Conservation (phyloP, 495 filamentous ascomycete species). For the Sordaria brevicollis region DNA sequence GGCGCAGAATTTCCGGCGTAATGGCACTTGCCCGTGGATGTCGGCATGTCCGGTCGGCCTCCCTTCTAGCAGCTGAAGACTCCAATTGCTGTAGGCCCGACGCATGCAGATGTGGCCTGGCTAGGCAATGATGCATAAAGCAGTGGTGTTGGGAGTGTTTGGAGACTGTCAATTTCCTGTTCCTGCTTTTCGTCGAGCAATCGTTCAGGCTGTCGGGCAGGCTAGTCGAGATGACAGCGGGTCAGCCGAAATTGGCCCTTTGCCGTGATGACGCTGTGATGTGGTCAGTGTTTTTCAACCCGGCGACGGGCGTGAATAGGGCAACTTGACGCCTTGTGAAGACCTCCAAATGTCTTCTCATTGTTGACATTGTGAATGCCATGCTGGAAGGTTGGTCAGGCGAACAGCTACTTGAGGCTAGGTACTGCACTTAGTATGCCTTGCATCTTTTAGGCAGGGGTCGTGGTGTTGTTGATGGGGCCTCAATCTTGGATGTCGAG, state of each 20-base stretch:
- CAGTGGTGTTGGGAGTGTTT: not conserved
- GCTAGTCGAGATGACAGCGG: not conserved
- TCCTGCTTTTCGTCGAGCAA: not conserved
- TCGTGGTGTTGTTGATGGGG: not conserved
- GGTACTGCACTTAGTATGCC: not conserved
- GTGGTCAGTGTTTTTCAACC: not conserved
- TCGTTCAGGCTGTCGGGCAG: not conserved
- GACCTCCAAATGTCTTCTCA: not conserved
- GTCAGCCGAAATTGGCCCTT: not conserved
- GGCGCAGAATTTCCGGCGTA: not conserved
- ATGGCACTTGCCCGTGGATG: not conserved
- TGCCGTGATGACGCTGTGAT: not conserved
- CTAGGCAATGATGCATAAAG: not conserved
- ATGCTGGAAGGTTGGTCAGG: not conserved
- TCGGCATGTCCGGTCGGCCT: not conserved
- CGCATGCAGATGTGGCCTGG: not conserved
- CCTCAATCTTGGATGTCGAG: not conserved
- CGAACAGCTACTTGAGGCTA: not conserved
- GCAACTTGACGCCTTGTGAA: not conserved
- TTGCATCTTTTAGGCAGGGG: not conserved
- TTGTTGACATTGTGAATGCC: not conserved
- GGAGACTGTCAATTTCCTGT: not conserved
- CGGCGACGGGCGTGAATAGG: not conserved
- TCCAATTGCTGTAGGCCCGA: no score
- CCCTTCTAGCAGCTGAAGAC: not conserved